Conservation (phyloP, 2,329 filamentous ascomycete genomes). For the Acephala macrosclerotiorum region DNA sequence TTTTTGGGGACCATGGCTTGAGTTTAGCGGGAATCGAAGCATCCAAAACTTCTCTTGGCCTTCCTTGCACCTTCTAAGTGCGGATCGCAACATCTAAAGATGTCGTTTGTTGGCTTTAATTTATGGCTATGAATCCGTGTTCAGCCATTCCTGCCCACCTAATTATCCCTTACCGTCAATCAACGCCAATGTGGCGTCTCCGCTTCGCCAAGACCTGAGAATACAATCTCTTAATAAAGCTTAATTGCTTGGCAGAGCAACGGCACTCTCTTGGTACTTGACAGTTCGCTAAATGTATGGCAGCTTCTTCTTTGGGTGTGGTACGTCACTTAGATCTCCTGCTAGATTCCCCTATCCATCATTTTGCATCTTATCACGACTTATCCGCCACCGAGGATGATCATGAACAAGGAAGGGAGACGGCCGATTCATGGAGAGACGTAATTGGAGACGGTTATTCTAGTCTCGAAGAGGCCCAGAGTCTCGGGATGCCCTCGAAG, state of each 20-base stretch:
- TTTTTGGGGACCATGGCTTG: neutral
- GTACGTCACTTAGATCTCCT: neutral
- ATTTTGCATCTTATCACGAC: neutral
- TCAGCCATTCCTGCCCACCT: neutral
- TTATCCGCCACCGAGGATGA: conserved; percentile 8
- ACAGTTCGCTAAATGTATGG: neutral
- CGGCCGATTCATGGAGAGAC: neutral
- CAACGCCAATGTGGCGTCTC: neutral
- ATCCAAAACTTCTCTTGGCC: conserved; percentile 8
- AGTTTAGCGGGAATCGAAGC: conserved; percentile 5
- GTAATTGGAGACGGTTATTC: neutral
- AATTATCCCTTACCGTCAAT: neutral
- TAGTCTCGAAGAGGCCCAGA: neutral
- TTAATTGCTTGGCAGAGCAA: conserved; percentile 4
- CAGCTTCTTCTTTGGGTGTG: conserved; percentile 1
- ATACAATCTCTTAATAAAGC: neutral
- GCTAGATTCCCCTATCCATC: neutral
- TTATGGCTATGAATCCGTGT: neutral
- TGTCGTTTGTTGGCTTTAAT: neutral
- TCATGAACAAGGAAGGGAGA: neutral
- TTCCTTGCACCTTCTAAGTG: conserved; percentile 5
- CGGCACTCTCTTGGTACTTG: neutral
- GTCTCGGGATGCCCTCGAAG: neutral
- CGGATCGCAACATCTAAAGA: neutral
- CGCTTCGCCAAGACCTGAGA: conserved; percentile 4